These are phyloP conservation scores for Arachis hypogaea DNA, from an alignment of 306 rosid genomes.

Conservation along the genomic window DNA sequence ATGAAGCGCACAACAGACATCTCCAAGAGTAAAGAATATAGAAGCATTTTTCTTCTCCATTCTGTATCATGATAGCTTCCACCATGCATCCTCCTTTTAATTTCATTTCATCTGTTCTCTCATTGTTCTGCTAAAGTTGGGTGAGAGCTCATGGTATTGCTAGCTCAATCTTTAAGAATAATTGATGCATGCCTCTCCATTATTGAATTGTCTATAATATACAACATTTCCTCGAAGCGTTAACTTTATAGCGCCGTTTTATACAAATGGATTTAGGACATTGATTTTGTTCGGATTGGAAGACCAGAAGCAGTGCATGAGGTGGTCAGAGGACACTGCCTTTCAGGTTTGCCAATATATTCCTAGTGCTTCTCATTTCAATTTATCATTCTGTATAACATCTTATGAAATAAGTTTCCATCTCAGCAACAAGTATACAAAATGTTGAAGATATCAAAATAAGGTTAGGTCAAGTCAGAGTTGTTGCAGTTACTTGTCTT, in stretches of 20 bases:
- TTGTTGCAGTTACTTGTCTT: constrained; percentile 91
- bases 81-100: neutral
- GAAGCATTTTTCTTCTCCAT: neutral
- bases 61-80: neutral
- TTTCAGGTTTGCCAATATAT: constrained; percentile 68
- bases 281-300: constrained; percentile 90
- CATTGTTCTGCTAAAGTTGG: neutral
- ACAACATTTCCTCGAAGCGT: constrained; percentile 3
- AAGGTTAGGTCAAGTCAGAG: constrained; percentile 83
- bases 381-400: constrained; percentile 31
- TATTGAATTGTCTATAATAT: constrained; percentile 13
- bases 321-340: constrained; percentile 74
- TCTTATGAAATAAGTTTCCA: constrained; percentile 40
- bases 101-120: neutral
- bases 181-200: constrained; percentile 8
- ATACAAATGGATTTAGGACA: constrained; percentile 57
- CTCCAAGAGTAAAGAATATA: neutral
- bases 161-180: neutral
- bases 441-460: constrained; percentile 68
- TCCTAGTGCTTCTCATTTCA: constrained; percentile 15
- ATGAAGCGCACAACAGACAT: neutral
- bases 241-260: constrained; percentile 29
- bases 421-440: constrained; percentile 56
- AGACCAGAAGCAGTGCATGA: constrained; percentile 81
- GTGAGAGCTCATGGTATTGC: neutral